Base-by-base conservation (phyloP, 768 basidiomycete species). In the Tricholoma furcatifolium region DNA sequence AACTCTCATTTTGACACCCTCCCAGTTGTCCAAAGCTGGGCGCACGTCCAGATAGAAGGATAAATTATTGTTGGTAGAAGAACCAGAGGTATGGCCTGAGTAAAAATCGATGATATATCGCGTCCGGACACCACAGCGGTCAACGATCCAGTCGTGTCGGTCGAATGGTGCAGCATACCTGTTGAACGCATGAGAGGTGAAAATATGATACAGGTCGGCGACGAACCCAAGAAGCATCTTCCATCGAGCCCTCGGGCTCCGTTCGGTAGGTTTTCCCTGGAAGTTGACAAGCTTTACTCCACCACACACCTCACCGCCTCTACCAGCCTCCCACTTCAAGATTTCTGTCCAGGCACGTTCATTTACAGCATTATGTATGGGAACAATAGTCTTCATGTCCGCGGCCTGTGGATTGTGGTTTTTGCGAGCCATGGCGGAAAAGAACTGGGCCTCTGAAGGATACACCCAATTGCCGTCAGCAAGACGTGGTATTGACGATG, bases 21-120 rank as follows among this genome's bases (percentile, higher is more conserved):
- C 95, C 92, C 90, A 96, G 59, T 76, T 91, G 65, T 98, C 96
- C 43, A 98, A 67, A 7, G 97, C 96, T 1, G 97, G 97, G 39
- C 97, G 81, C 15, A 90, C 93, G 61, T 99, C 97, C 21, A 99
- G 81, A 70, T 86, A 96, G 70, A 99, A 98, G 0, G 93, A 91
- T 12, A 91, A 70, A 51, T 82, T 79, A 53, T 73, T 76, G 20
- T 75, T 68, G 1, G 74, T 62, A 10, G 81, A 61, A 10, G 81
- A 61, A 11, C 68, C 73, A 21, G 73, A 62, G 41, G 68, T 73
- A 31, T 83, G 83, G 15, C 96, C 96, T 3, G 91, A 89, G 74
- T 99, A 99, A 70, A 98, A 99, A 71, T 99, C 97, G 62, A 99
- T 97, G 54, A 99, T 84, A 73, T 99, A 99, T 46, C 96, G 86